Base-by-base conservation (phyloP, 2,329 filamentous ascomycete genomes). In the Dactylellina sp. region DNA sequence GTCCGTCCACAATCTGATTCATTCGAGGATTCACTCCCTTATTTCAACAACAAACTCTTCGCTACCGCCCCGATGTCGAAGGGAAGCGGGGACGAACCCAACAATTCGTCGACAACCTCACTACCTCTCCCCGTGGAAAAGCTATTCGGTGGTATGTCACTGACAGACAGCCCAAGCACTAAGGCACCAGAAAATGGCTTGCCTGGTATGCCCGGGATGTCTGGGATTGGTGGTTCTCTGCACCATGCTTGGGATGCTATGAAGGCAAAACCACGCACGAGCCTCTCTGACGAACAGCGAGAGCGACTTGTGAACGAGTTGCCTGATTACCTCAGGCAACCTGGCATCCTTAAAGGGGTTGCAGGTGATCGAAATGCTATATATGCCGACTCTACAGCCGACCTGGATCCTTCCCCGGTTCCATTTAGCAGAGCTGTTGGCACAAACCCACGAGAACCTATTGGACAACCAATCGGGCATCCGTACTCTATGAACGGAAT, bases 1-100 rank as follows among this genome's bases (percentile, higher is more conserved):
- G 93, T 94, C 18, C 91, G 95, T n/a, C 95, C 95, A 76, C 97
- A 98, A 84, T 98, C 95, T 0, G 95, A 99, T 81, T 97, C 95
- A 0, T 99, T 99, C 77, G 95, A 99, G 81, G 94, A 99, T 78
- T 96, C 94, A 6, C 86, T 98, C 59, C 94, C 93, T 66, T 98
- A 93, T 83, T 99, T 99, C 80, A 92, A 97, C 80, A 97, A 94
- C 1, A 98, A 97, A 83, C 86, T 99, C 49, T 87, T 99, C 61
- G 95, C 98, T 81, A 93, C 96, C 79, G 93, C 94, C 2, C 93
- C 94, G 37, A 87, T 91, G 2, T 93, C 0, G 94, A 93, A 76
- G 55, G 75, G 59, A 66, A 70, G 37, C 59, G 77, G 56, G 63
- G 75, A 70, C 52, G 77, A 62, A 24, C 66, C 66, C 14, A 71